Evolutionary conservation across 1,139 yeast species (phyloP).

Genomic region (Wickerhamomyces sp.): DNA sequence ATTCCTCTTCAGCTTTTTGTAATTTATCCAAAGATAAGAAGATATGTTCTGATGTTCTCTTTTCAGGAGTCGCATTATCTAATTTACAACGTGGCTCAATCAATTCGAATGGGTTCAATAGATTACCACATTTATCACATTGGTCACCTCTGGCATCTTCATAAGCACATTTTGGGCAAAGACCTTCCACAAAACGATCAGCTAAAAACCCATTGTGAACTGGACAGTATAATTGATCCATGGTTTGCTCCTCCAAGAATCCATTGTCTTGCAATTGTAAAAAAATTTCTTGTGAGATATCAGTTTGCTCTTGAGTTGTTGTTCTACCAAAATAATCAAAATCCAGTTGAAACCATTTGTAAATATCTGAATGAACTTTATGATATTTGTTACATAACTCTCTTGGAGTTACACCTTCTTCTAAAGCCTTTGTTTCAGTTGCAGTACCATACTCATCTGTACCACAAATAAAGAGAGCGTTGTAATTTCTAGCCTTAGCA

Average conservation of each 20-base stretch:
- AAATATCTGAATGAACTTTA: conserved; percentile 79
- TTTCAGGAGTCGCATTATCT: conserved; percentile 77
- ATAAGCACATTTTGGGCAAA: conserved; percentile 90
- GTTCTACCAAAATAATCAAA: conserved; percentile 97
- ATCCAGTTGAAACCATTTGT: conserved; percentile 94
- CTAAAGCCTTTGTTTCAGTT: conserved; percentile 96
- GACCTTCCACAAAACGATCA: conserved; percentile 96
- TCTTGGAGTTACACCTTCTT: conserved; percentile 83
- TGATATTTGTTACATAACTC: conserved; percentile 90
- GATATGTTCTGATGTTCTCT: conserved; percentile 79
- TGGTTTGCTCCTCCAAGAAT: conserved; percentile 78
- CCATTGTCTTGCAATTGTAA: conserved; percentile 68
- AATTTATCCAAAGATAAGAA: conserved; percentile 80
- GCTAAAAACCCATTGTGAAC: conserved; percentile 89
- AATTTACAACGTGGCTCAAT: conserved; percentile 93
- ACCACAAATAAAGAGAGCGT: conserved; percentile 86
- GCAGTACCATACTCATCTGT: conserved; percentile 99
- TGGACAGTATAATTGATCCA: conserved; percentile 88
- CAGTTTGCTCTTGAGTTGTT: conserved; percentile 86
- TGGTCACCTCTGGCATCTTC: conserved; percentile 99
- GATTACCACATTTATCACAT: conserved; percentile 92
- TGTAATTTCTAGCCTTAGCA: conserved; percentile 83
- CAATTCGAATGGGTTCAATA: conserved; percentile 88
- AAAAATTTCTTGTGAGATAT: conserved; percentile 92
- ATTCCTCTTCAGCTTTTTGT: conserved; percentile 65